Evolutionary conservation across 2,329 filamentous ascomycete species (phyloP), one percentile per base, ranked within the genome.

Genomic region (Ophiostoma himal-ulmi): DNA sequence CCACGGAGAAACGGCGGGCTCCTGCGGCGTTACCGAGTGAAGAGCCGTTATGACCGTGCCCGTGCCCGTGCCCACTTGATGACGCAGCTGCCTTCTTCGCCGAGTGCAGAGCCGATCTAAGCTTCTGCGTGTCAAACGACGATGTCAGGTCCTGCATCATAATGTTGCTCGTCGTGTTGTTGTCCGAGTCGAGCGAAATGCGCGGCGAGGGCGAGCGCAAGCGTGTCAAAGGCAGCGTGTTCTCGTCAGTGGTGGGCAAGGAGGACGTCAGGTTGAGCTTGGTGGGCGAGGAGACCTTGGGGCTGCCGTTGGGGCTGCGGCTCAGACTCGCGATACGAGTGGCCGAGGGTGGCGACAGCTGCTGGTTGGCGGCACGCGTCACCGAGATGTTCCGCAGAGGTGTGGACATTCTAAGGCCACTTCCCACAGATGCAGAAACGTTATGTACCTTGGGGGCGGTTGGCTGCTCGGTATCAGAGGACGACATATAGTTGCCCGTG

Each of bases 61-160:
- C 52, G 52, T 57, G 52, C 0, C 52, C 52, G n/a, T 65, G 30
- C 8, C 68, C 70, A 2, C 73, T 26, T 74, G 73, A 80, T 79
- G 34, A 80, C 78, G 67, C 75, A 17, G 68, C 41, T 77, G 78
- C 76, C 69, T 81, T 79, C 78, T 85, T 87, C 75, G 80, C 83
- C 30, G 81, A 81, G 74, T 86, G 83, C 70, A 88, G 78, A 2
- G 85, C 85, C 30, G 81, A 83, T 68, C 85, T 84, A 44, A 88
- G 81, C 77, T 86, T 87, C 64, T 82, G 80, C 5, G 82, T 77
- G 75, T 88, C 85, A 68, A 88, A 81, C 22, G 80, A 75, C 30
- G 85, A 83, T 14, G 66, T n/a, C 66, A 72, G 34, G 26, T 70
- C 66, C 48, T 67, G n/a, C 54, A 57, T 52, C 8, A 26, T 70